Evolutionary conservation across 805 yeast genomes (phyloP).

Genomic region (Teunomyces tritomae): DNA sequence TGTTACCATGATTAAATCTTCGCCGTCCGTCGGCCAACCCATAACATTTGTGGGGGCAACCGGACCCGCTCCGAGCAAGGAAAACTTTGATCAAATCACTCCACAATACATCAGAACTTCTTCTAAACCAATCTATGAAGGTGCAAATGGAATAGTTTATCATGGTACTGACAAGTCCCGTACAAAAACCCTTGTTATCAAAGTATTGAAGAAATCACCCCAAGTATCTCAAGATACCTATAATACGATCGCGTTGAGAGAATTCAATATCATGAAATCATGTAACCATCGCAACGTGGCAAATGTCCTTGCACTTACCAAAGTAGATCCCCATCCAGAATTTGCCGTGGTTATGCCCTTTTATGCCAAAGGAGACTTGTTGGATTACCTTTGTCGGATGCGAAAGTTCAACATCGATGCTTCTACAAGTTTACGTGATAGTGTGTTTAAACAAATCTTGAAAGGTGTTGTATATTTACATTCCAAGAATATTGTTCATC

Average conservation of each 20-base stretch:
- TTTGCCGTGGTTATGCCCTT: slow-evolving; percentile 41
- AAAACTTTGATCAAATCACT: background rate
- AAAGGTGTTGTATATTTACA: slow-evolving; percentile 47
- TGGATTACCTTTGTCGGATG: slow-evolving; percentile 40
- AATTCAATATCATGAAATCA: slow-evolving; percentile 25
- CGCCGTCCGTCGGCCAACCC: background rate
- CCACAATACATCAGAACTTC: slow-evolving; percentile 22
- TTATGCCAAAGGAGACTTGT: slow-evolving; percentile 47
- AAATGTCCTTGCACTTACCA: slow-evolving; percentile 24
- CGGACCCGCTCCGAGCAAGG: background rate
- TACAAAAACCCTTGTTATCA: slow-evolving; percentile 25
- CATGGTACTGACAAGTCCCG: slow-evolving; percentile 27
- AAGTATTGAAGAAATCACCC: slow-evolving; percentile 24
- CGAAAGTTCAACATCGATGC: slow-evolving; percentile 33
- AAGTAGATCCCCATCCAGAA: slow-evolving; percentile 10
- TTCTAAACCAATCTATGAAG: slow-evolving; percentile 37
- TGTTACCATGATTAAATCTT: background rate
- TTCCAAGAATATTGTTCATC: slow-evolving; percentile 40
- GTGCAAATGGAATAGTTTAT: slow-evolving; percentile 39
- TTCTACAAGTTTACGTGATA: slow-evolving; percentile 38
- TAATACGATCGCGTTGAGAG: slow-evolving; percentile 23
- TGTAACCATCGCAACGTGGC: slow-evolving; percentile 31
- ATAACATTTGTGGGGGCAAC: background rate
- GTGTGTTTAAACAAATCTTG: slow-evolving; percentile 45
- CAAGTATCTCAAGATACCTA: slow-evolving; percentile 2